Conservation (phyloP, 176 grass and related monocot species). For the Bolboschoenus planiculmis region DNA sequence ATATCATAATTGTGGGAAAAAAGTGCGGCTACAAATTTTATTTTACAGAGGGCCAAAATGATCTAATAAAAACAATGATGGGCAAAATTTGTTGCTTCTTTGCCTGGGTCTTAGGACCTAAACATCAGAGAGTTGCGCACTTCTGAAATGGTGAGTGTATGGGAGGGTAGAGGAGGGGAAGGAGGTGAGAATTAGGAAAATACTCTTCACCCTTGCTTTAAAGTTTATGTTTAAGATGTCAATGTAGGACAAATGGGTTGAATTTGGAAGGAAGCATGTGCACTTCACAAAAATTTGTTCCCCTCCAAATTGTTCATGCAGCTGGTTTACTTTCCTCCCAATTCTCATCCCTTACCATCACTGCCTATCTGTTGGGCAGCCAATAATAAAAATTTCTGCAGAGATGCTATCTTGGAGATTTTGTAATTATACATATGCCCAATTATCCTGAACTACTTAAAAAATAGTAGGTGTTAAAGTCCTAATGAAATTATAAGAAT, state of each 20-base stretch:
- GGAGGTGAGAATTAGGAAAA: background rate
- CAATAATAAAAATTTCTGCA: background rate
- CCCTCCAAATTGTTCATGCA: background rate
- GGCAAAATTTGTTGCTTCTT: background rate
- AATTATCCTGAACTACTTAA: background rate
- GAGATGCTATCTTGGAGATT: background rate
- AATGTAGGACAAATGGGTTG: background rate
- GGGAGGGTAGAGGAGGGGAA: background rate
- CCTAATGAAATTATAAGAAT: background rate
- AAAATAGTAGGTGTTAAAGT: background rate
- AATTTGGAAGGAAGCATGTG: background rate
- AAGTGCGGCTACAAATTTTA: background rate
- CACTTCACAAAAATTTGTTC: background rate
- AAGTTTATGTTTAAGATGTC: background rate
- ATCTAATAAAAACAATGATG: background rate
- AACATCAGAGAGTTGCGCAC: background rate
- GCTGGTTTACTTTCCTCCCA: background rate
- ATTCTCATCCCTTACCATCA: background rate
- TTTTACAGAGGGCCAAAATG: background rate
- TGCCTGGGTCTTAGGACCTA: background rate
- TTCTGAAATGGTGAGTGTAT: background rate
- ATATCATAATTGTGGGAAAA: background rate
- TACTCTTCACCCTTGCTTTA: background rate
- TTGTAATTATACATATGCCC: background rate
- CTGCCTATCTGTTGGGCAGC: background rate